Percentiles rank a stretch among this genome's conserved stretches.
phyloP scores from a whole-genome alignment of 2,329 filamentous ascomycete species.

The Colletotrichum viniferum region DNA sequence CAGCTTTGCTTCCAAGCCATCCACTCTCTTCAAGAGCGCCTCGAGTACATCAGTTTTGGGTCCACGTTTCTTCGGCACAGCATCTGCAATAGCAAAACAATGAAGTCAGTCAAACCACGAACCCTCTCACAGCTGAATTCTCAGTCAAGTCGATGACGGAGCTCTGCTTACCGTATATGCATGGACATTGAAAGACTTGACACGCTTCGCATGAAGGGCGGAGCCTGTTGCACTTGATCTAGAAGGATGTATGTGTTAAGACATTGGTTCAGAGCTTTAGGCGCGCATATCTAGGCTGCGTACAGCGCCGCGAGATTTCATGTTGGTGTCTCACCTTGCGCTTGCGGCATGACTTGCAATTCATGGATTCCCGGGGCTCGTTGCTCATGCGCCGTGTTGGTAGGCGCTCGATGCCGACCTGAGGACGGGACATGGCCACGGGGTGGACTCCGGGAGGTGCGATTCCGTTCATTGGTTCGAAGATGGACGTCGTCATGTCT shows the following conservation, averaged over 20 bases:
- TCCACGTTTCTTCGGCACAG: slow-evolving; percentile 86
- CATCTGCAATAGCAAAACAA: slow-evolving; percentile 59
- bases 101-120: background rate
- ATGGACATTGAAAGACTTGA: slow-evolving; percentile 86
- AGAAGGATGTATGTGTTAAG: slow-evolving; percentile 10
- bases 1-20: slow-evolving; percentile 81
- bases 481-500: slow-evolving; percentile 44
- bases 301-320: background rate
- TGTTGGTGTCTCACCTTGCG: slow-evolving; percentile 70
- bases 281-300: background rate
- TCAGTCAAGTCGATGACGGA: background rate
- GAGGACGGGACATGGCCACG: slow-evolving; percentile 70
- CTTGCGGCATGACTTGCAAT: slow-evolving; percentile 93
- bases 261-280: background rate
- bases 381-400: slow-evolving; percentile 72
- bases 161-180: slow-evolving; percentile 75
- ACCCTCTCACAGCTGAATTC: background rate
- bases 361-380: slow-evolving; percentile 89
- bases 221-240: slow-evolving; percentile 93
- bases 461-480: slow-evolving; percentile 46
- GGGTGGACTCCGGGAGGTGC: slow-evolving; percentile 50
- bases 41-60: slow-evolving; percentile 91
- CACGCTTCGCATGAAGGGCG: slow-evolving; percentile 87
- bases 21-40: slow-evolving; percentile 81
- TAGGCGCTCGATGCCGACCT: slow-evolving; percentile 81